Conservation (phyloP, 2,329 filamentous ascomycete species). For the Alternaria gaisen region DNA sequence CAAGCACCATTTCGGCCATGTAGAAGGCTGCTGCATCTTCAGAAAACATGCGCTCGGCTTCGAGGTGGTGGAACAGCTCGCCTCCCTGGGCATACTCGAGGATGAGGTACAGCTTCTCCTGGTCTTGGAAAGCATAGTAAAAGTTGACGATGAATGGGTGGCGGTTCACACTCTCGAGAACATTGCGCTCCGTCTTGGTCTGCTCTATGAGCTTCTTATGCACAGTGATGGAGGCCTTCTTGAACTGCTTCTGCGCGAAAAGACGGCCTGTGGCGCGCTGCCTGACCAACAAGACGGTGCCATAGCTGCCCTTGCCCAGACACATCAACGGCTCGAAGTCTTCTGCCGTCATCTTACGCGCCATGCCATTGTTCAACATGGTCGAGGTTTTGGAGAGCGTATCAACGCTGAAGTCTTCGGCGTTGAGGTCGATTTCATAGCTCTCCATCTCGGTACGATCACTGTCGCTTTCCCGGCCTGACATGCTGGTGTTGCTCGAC, state of each 20-base stretch:
- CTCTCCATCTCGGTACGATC: conserved; percentile 78
- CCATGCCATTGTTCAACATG: conserved; percentile 57
- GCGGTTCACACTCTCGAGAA: conserved; percentile 93
- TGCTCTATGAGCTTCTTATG: conserved; percentile 97
- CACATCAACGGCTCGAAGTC: conserved; percentile 93
- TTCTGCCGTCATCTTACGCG: conserved; percentile 86
- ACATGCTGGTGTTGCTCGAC: conserved; percentile 65
- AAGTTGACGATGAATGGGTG: conserved; percentile 98
- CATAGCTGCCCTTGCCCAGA: conserved; percentile 94
- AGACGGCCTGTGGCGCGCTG: conserved; percentile 86
- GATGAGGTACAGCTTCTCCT: conserved; percentile 96
- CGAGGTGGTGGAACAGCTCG: conserved; percentile 94
- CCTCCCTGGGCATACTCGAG: conserved; percentile 97
- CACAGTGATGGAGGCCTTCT: conserved; percentile 93
- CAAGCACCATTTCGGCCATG: conserved; percentile 97
- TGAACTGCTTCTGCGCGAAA: conserved; percentile 98
- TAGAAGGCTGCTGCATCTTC: conserved; percentile 93
- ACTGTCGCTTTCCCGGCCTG: conserved; percentile 69
- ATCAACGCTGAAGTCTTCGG: conserved; percentile 81
- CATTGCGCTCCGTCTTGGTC: conserved; percentile 94
- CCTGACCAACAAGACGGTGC: conserved; percentile 92
- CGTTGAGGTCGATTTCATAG: conserved; percentile 85
- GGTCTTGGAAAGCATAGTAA: conserved; percentile 98
- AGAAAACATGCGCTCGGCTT: conserved; percentile 92
- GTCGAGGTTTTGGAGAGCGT: conserved; percentile 51